Conservation (phyloP, 306 rosid genomes). For the Cyclanthera cordifolia region DNA sequence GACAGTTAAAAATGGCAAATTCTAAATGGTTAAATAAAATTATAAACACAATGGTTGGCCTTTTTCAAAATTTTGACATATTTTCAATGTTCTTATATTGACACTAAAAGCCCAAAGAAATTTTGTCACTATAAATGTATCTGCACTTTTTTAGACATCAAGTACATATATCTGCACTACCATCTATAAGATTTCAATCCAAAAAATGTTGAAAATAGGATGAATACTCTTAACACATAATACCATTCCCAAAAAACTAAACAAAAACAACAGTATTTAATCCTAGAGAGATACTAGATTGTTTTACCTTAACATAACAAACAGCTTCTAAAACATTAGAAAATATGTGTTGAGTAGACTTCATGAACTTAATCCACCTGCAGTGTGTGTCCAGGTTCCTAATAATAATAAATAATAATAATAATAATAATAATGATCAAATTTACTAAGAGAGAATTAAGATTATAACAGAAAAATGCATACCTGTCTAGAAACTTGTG, state of each 20-base stretch:
- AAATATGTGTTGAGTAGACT: not conserved
- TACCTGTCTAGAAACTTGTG: not conserved
- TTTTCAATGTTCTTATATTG: too few relatives aligned
- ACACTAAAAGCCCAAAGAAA: too few relatives aligned
- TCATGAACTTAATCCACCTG: not conserved
- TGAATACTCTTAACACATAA: not conserved
- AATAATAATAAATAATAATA: not conserved
- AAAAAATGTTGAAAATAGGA: not conserved
- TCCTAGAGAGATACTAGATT: not conserved
- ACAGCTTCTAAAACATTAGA: not conserved
- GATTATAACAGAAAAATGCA: not conserved
- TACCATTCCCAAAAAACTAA: not conserved
- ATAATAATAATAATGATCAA: not conserved
- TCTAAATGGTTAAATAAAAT: not conserved
- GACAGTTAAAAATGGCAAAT: not conserved
- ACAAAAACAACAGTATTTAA: not conserved
- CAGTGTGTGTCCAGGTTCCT: not conserved
- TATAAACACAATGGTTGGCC: not conserved
- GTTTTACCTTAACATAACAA: not conserved
- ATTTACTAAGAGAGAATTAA: not conserved
- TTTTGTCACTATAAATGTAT: too few relatives aligned
- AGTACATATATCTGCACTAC: not conserved
- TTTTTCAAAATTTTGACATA: too few relatives aligned
- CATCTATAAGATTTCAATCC: not conserved
- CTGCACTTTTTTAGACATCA: not conserved